Percentiles rank a stretch among this genome's conserved stretches.
Evolutionary conservation across 179 eudicot species (phyloP).

Genomic region (Silene coronaria): DNA sequence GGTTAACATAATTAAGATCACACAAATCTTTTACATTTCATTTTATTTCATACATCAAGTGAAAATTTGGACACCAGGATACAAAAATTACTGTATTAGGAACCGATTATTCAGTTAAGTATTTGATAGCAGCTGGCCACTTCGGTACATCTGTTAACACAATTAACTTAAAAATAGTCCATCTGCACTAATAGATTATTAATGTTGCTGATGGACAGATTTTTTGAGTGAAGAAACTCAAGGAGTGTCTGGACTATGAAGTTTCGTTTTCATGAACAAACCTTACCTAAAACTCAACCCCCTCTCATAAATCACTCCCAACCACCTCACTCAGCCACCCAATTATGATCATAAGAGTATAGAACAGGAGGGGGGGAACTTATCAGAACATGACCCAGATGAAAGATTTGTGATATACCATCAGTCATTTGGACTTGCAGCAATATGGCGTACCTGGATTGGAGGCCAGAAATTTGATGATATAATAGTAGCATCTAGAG

Average conservation of each 20-base stretch:
- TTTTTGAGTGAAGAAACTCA: background rate
- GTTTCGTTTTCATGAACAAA: background rate
- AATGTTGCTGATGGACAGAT: background rate
- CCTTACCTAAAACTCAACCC: background rate
- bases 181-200: background rate
- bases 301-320: background rate
- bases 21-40: background rate
- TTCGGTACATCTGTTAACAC: background rate
- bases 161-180: background rate
- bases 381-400: no score
- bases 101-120: background rate
- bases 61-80: background rate
- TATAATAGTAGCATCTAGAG: constrained; percentile 74
- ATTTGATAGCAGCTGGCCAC: background rate
- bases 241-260: background rate
- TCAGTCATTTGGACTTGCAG: background rate
- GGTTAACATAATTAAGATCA: background rate
- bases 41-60: background rate
- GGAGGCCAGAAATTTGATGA: constrained; percentile 99
- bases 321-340: background rate
- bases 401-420: background rate
- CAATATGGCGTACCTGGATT: constrained; percentile 60
- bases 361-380: background rate
- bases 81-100: background rate
- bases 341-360: background rate